Conservation (phyloP, 1,284 basidiomycete species). For the Microbotryomycetes sp. region DNA sequence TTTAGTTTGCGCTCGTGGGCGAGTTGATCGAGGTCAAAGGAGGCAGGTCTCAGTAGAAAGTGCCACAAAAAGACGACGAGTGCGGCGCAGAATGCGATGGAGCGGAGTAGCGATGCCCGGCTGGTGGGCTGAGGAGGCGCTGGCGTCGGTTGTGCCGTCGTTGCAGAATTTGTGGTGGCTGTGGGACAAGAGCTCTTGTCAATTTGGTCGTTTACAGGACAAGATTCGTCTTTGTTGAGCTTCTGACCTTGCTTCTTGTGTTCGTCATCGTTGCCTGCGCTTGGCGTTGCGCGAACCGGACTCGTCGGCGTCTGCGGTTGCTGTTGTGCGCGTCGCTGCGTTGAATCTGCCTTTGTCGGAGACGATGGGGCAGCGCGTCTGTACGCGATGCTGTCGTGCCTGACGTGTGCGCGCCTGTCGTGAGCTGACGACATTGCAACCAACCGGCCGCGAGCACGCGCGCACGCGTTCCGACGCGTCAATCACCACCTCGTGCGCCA, state of each 20-base stretch:
- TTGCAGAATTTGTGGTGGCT: too few relatives aligned
- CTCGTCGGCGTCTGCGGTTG: not conserved
- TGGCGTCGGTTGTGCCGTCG: too few relatives aligned
- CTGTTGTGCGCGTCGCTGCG: not conserved
- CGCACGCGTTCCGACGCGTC: too few relatives aligned
- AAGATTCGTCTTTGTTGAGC: too few relatives aligned
- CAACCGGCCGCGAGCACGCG: not conserved
- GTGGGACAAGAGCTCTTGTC: too few relatives aligned
- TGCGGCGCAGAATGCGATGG: not conserved
- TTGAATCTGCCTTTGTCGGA: not conserved
- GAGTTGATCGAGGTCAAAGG: not conserved
- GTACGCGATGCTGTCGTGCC: slow-evolving; percentile 9
- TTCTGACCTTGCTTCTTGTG: too few relatives aligned
- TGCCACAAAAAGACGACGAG: not conserved
- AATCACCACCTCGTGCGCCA: too few relatives aligned
- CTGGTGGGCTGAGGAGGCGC: too few relatives aligned
- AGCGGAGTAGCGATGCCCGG: not conserved
- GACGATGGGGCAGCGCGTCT: not conserved
- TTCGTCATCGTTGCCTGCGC: not conserved
- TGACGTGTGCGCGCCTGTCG: slow-evolving; percentile 8
- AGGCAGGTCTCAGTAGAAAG: not conserved
- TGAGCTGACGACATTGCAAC: slow-evolving; percentile 1
- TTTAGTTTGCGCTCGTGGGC: not conserved
- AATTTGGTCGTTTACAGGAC: too few relatives aligned
- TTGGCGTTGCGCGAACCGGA: too few relatives aligned